Evolutionary conservation across 2,329 filamentous ascomycete species (phyloP).

Genomic region (Penicillium sclerotigenum): DNA sequence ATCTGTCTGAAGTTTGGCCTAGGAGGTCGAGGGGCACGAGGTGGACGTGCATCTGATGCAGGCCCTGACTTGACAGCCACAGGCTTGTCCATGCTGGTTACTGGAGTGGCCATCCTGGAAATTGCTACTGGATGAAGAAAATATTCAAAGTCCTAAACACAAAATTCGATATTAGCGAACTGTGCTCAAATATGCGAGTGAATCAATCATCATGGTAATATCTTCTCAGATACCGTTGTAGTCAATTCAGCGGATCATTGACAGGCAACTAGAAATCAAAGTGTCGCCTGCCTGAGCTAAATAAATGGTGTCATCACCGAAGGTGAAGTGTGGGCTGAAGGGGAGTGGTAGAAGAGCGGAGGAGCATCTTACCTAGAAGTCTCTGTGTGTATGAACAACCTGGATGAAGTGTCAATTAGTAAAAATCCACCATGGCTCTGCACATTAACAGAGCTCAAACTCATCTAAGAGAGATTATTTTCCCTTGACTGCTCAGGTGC

Average conservation of each 20-base stretch:
- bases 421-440: slow-evolving; percentile 4
- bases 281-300: slow-evolving; percentile 47
- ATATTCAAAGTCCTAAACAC: slow-evolving; percentile 14
- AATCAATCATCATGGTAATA: slow-evolving; percentile 10
- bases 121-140: slow-evolving; percentile 20
- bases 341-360: slow-evolving; percentile 13
- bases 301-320: slow-evolving; percentile 47
- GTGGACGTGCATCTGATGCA: slow-evolving; percentile 17
- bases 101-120: slow-evolving; percentile 29
- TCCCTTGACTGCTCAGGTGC: neutral
- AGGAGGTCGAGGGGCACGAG: slow-evolving; percentile 29
- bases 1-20: slow-evolving; percentile 67
- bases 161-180: slow-evolving; percentile 17
- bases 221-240: slow-evolving; percentile 96
- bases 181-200: slow-evolving; percentile 20
- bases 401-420: slow-evolving; percentile 1
- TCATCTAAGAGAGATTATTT: neutral
- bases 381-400: slow-evolving; percentile 1
- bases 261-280: slow-evolving; percentile 52
- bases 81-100: slow-evolving; percentile 14
- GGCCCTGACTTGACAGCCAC: slow-evolving; percentile 19
- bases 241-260: slow-evolving; percentile 64
- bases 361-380: slow-evolving; percentile 18
- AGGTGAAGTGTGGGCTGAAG: slow-evolving; percentile 19
- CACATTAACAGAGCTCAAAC: slow-evolving; percentile 2